Evolutionary conservation across 2,329 filamentous ascomycete genomes (phyloP).

Genomic region (Ophiostoma sp.): DNA sequence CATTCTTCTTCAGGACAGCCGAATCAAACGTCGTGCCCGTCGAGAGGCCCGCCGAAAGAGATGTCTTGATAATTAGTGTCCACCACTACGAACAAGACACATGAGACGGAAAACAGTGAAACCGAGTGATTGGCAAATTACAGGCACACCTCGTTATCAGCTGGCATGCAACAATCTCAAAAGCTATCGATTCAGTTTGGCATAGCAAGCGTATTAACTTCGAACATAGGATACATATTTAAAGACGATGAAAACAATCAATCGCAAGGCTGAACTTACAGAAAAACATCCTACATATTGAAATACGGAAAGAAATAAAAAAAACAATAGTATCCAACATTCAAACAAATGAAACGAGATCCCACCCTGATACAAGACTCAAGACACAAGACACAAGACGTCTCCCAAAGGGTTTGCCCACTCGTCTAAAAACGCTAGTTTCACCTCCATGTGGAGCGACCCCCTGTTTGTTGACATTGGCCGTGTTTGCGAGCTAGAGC

Average conservation of each 20-base stretch:
- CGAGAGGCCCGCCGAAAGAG: too few species aligned
- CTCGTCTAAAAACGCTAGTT: background rate
- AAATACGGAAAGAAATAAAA: constrained; percentile 21
- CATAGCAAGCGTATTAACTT: constrained; percentile 3
- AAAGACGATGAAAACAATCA: background rate
- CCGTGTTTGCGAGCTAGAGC: background rate
- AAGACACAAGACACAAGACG: background rate
- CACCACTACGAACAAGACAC: background rate
- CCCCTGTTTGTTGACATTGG: background rate
- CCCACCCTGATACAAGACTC: constrained; percentile 3
- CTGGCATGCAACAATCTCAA: too few species aligned
- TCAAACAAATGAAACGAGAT: constrained; percentile 12
- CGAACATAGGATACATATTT: background rate
- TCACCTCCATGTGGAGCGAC: background rate
- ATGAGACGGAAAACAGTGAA: background rate
- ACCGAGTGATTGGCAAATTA: too few species aligned
- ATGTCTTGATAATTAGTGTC: too few species aligned
- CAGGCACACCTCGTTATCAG: too few species aligned
- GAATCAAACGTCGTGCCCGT: too few species aligned
- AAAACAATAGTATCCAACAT: constrained; percentile 21
- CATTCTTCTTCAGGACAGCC: too few species aligned
- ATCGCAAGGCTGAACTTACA: constrained; percentile 12
- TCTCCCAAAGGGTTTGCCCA: background rate
- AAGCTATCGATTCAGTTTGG: background rate
- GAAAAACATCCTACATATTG: constrained; percentile 18